Evolutionary conservation across 202 grass and related monocot species (phyloP).

Genomic region (Panicum virgatum): DNA sequence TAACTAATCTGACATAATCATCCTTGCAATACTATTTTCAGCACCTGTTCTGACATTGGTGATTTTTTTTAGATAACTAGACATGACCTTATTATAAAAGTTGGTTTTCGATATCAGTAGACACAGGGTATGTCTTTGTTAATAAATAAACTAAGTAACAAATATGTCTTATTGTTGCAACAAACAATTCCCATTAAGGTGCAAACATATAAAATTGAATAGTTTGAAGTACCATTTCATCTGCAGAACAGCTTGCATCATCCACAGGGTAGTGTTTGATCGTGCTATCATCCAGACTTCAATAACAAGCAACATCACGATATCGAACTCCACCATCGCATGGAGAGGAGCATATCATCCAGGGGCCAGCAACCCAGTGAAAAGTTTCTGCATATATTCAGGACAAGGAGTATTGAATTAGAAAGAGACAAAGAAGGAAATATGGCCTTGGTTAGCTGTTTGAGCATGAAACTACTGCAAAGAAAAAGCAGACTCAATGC

Average conservation of each 20-base stretch:
- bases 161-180: background rate
- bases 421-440: conserved; percentile 2
- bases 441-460: background rate
- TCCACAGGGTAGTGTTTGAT: conserved; percentile 71
- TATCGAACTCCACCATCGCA: conserved; percentile 76
- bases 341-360: conserved; percentile 85
- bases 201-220: background rate
- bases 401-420: background rate
- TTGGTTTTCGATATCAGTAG: background rate
- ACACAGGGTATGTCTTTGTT: background rate
- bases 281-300: conserved; percentile 52
- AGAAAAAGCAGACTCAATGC: background rate
- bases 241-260: conserved; percentile 60
- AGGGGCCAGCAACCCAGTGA: conserved; percentile 66
- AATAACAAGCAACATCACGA: conserved; percentile 76
- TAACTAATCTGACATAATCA: background rate
- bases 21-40: background rate
- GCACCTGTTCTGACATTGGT: background rate
- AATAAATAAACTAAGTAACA: background rate
- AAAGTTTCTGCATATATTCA: conserved; percentile 57
- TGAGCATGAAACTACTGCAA: background rate
- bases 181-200: background rate
- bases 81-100: background rate
- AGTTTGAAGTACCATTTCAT: conserved; percentile 58
- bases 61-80: background rate